Evolutionary conservation across 805 yeast species (phyloP).

Genomic region (Kregervanrija pseudodelftensis): DNA sequence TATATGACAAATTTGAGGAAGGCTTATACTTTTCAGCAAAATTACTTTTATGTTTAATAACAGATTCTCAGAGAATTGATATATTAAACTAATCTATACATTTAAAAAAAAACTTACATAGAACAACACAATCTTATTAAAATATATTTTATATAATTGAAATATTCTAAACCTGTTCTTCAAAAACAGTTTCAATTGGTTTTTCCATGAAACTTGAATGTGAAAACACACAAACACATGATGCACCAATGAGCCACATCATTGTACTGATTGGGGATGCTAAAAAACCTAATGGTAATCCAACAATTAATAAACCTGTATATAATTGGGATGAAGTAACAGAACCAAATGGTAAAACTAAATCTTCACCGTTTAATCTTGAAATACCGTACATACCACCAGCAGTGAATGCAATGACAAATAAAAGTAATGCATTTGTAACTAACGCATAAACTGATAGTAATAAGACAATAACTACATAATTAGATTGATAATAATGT

Average conservation of each 20-base stretch:
- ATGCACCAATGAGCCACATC: constrained; percentile 95
- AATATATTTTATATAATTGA: not conserved
- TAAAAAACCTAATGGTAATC: constrained; percentile 38
- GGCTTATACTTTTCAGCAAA: too few species aligned
- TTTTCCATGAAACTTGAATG: constrained; percentile 95
- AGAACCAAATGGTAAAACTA: constrained; percentile 67
- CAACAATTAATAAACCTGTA: constrained; percentile 72
- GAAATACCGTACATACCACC: constrained; percentile 76
- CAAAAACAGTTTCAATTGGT: constrained; percentile 92
- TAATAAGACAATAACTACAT: constrained; percentile 61
- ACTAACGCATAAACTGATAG: constrained; percentile 79
- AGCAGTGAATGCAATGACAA: constrained; percentile 68
- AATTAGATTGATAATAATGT: constrained; percentile 82
- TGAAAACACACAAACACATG: constrained; percentile 74
- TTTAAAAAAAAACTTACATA: not conserved
- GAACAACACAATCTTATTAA: not conserved
- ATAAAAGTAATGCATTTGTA: constrained; percentile 76
- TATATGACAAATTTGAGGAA: too few species aligned
- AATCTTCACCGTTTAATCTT: constrained; percentile 74
- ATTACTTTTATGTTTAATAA: too few species aligned
- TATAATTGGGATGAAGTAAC: constrained; percentile 80
- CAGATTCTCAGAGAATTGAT: too few species aligned
- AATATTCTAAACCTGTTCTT: constrained; percentile 46
- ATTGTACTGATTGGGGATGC: constrained; percentile 62
- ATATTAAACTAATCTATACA: not conserved